Conservation (phyloP, 768 basidiomycete genomes). For the Leucocoprinus birnbaumii region DNA sequence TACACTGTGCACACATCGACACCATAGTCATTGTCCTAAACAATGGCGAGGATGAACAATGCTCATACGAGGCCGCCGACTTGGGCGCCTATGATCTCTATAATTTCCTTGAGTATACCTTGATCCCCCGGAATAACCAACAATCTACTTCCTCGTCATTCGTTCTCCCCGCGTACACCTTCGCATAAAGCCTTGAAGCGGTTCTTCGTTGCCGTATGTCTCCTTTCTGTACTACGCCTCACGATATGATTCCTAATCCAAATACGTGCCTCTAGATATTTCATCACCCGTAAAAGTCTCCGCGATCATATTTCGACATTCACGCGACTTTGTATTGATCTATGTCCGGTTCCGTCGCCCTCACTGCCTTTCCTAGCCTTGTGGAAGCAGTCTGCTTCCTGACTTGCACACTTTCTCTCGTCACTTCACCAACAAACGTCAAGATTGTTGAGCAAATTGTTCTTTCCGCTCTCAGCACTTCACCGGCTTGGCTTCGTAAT, state of each 20-base stretch:
- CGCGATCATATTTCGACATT: too few relatives aligned
- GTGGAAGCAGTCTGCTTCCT: conserved; percentile 32
- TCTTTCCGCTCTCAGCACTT: conserved; percentile 26
- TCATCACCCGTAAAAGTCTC: neutral
- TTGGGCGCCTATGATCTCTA: neutral
- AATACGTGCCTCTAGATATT: neutral
- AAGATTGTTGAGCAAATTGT: conserved; percentile 26
- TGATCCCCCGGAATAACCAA: neutral
- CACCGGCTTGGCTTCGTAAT: conserved; percentile 16
- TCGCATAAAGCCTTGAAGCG: neutral
- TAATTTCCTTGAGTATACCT: neutral
- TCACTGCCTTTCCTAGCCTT: conserved; percentile 21
- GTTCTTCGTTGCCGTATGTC: neutral
- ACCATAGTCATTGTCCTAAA: too few relatives aligned
- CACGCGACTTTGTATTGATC: neutral
- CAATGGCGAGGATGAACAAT: too few relatives aligned
- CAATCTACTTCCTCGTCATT: too few relatives aligned
- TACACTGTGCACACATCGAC: too few relatives aligned
- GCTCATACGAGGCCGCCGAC: too few relatives aligned
- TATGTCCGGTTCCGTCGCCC: conserved; percentile 10
- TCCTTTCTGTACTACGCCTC: neutral
- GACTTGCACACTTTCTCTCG: conserved; percentile 30
- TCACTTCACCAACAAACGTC: conserved; percentile 21
- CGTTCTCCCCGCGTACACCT: neutral
- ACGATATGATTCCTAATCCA: neutral